These are phyloP conservation scores for Exsudoporus frostii DNA, from an alignment of 768 basidiomycete genomes.

Conservation along the genomic window DNA sequence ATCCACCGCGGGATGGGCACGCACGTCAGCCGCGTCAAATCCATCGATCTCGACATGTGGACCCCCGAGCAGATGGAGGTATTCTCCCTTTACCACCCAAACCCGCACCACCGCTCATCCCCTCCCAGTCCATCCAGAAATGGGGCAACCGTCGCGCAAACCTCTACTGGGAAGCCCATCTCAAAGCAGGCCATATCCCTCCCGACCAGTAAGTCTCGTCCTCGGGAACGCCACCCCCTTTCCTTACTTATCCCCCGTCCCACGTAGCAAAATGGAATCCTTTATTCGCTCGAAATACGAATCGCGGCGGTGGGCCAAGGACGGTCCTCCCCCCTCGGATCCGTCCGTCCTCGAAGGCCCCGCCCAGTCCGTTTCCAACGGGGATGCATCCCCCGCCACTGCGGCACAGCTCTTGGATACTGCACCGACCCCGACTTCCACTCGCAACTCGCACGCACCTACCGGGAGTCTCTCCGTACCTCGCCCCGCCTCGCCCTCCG, in stretches of 20 bases:
- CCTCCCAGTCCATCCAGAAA: slow-evolving; percentile 68
- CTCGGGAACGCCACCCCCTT: no score
- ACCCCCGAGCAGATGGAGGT: slow-evolving; percentile 97
- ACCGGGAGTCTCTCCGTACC: slow-evolving; percentile 21
- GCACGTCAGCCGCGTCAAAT: slow-evolving; percentile 96
- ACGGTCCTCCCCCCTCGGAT: slow-evolving; percentile 81
- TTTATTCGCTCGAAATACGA: slow-evolving; percentile 98
- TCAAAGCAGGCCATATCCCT: slow-evolving; percentile 87
- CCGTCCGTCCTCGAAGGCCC: slow-evolving; percentile 69
- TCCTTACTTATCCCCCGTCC: neutral
- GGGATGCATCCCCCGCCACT: neutral
- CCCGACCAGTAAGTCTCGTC: slow-evolving; percentile 80
- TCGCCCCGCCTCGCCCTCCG: slow-evolving; percentile 29
- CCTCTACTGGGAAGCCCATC: slow-evolving; percentile 94
- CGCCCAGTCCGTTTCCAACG: slow-evolving; percentile 13
- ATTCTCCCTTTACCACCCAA: slow-evolving; percentile 16
- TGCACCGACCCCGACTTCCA: neutral
- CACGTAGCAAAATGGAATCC: slow-evolving; percentile 88
- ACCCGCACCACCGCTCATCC: neutral
- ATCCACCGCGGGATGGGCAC: slow-evolving; percentile 98
- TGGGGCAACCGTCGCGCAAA: slow-evolving; percentile 96
- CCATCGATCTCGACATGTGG: slow-evolving; percentile 97
- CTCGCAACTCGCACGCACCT: slow-evolving; percentile 12
- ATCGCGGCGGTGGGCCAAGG: slow-evolving; percentile 85
- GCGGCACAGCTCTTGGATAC: slow-evolving; percentile 8